phyloP scores from a whole-genome alignment of 1,139 yeast species.

The Saccharomyces hybrid region DNA sequence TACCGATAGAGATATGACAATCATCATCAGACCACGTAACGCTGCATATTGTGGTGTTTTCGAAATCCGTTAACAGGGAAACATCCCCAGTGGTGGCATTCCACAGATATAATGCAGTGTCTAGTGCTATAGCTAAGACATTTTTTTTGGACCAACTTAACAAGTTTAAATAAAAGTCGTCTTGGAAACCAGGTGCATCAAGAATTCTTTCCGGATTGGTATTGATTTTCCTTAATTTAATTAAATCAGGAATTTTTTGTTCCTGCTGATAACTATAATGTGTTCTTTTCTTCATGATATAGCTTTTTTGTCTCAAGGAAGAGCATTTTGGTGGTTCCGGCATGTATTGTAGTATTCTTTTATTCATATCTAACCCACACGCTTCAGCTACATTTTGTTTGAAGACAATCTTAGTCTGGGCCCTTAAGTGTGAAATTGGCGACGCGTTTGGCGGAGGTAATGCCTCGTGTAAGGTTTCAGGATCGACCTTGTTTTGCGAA shows the following conservation, averaged over 20 bases:
- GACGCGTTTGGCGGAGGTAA: conserved; percentile 41
- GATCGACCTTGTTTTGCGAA: conserved; percentile 31
- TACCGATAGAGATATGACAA: conserved; percentile 76
- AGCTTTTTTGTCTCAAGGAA: conserved; percentile 21
- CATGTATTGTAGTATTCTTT: conserved; percentile 78
- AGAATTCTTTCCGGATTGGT: conserved; percentile 87
- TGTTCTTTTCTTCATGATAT: conserved; percentile 26
- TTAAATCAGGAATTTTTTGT: conserved; percentile 16
- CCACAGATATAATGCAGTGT: conserved; percentile 83
- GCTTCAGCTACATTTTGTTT: conserved; percentile 90
- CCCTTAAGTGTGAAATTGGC: conserved; percentile 51
- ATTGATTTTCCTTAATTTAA: conserved; percentile 59
- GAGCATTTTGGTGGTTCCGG: conserved; percentile 67
- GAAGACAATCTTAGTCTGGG: conserved; percentile 64
- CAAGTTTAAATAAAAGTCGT: conserved; percentile 84
- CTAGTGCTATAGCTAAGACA: conserved; percentile 83
- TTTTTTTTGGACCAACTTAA: conserved; percentile 85
- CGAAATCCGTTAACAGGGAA: conserved; percentile 49
- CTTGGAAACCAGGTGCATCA: conserved; percentile 93
- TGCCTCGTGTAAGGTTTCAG: conserved; percentile 20
- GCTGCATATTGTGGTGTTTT: conserved; percentile 48
- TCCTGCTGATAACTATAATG: conserved; percentile 23
- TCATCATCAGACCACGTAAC: conserved; percentile 92
- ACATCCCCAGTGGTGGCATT: conserved; percentile 83
- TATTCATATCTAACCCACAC: conserved; percentile 80